Base-by-base conservation (phyloP, 345 rosid genomes). In the Citrus reticulata region DNA sequence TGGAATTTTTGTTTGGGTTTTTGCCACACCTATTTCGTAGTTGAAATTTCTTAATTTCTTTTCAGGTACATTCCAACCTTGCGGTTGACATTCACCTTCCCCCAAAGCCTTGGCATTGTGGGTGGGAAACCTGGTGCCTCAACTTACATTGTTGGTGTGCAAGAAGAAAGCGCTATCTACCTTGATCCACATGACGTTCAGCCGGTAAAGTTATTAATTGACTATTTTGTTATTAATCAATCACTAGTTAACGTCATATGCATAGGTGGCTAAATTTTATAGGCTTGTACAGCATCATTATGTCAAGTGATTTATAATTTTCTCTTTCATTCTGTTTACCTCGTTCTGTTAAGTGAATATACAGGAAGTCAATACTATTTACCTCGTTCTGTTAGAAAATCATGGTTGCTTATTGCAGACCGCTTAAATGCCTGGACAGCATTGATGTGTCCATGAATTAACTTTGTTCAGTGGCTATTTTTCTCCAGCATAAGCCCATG, bases 121-220 rank as follows among this genome's bases (percentile, higher is more conserved):
- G 98, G 99, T 77, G 99, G 99, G 27, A 96, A 93, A 86, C 92
- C 99, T 59, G 90, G 97, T 80, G 87, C 94, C 74, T 96, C 99
- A 9, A 92, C 97, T 74, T 96, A 96, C 83, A 88, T 96, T 55
- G 83, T 96, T 63, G 99, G 97, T 9, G 93, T 96, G 78, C 98
- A 96, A 86, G 98, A 91, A 55, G 93, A 90, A 30, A 84, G 86
- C 75, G 92, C 87, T 68, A 87, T 92, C 69, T 96, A 92, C 85
- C 99, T 96, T 71, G 98, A 95, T 86, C 99, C 99, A 0, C 99
- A 96, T 58, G 92, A 91, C 4, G 93, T 88, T 79, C 99, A 91
- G 74, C 87, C 69, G 89, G 99, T 92, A 90, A 81, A 72, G 61
- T 74, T 60, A 30, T 32, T 59, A 22, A 10, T 40, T 6, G 9